A percentile compares a stretch with the other conserved stretches of the same genome.
Conservation (phyloP, 805 yeast species). For the Kuraishia borneana region DNA sequence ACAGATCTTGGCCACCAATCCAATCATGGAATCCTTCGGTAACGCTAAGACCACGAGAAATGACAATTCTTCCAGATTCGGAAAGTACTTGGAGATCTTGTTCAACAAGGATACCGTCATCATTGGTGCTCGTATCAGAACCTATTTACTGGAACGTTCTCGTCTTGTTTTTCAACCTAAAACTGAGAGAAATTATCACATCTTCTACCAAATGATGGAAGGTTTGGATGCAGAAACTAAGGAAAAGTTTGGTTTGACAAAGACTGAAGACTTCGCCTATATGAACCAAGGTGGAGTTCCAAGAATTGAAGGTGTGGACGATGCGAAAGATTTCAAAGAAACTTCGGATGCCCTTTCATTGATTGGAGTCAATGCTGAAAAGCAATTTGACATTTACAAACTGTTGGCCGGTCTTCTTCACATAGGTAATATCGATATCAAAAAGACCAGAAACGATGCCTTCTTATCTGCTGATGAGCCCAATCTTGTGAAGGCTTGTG, state of each 20-base stretch:
- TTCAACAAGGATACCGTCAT: conserved; percentile 68
- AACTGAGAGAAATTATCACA: conserved; percentile 89
- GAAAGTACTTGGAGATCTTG: conserved; percentile 87
- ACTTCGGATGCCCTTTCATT: conserved; percentile 69
- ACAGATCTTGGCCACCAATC: conserved; percentile 92
- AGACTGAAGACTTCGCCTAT: conserved; percentile 63
- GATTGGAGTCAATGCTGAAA: conserved; percentile 57
- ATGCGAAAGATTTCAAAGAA: conserved; percentile 60
- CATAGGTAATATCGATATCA: conserved; percentile 83
- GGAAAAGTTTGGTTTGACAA: conserved; percentile 44
- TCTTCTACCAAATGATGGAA: conserved; percentile 78
- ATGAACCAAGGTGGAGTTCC: conserved; percentile 81
- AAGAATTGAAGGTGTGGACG: conserved; percentile 69
- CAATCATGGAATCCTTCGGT: conserved; percentile 97
- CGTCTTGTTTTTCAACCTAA: conserved; percentile 88
- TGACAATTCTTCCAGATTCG: conserved; percentile 96
- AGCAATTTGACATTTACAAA: conserved; percentile 61
- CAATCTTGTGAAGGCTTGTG: conserved; percentile 69
- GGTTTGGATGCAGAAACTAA: conserved; percentile 56
- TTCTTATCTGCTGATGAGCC: conserved; percentile 80
- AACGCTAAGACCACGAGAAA: conserved; percentile 96
- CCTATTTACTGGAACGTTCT: conserved; percentile 86
- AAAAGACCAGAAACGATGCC: conserved; percentile 79
- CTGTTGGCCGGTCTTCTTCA: conserved; percentile 83
- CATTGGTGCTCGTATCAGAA: conserved; percentile 90